Evolutionary conservation across 192 early-diverging fungal genomes (phyloP).

Genomic region (Paraglomus occultum): DNA sequence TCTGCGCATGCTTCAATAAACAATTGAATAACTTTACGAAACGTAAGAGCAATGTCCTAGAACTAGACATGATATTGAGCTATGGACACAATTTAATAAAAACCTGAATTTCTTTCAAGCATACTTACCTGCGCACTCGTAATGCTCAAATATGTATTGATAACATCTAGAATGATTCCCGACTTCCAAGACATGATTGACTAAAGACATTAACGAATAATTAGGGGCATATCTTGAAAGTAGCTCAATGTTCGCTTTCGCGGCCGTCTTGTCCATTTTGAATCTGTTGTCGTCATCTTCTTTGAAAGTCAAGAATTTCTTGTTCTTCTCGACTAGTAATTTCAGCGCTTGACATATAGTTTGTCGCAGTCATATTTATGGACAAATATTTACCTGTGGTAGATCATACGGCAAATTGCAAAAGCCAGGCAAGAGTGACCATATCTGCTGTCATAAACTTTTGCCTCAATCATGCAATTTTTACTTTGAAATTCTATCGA

Average conservation of each 20-base stretch:
- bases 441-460: slow-evolving; percentile 92
- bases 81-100: background rate
- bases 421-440: slow-evolving; percentile 81
- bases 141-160: slow-evolving; percentile 64
- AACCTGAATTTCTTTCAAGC: slow-evolving; percentile 17
- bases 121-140: slow-evolving; percentile 38
- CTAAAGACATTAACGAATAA: slow-evolving; percentile 81
- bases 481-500: slow-evolving; percentile 54
- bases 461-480: slow-evolving; percentile 70
- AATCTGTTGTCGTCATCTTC: slow-evolving; percentile 46
- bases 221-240: slow-evolving; percentile 67
- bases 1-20: slow-evolving; percentile 57
- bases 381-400: slow-evolving; percentile 5
- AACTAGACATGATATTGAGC: background rate
- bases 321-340: slow-evolving; percentile 57
- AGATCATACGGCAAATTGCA: slow-evolving; percentile 85
- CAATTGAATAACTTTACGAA: slow-evolving; percentile 59
- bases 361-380: slow-evolving; percentile 58
- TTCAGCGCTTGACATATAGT: slow-evolving; percentile 74
- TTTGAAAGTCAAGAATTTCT: slow-evolving; percentile 39
- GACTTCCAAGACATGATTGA: slow-evolving; percentile 57
- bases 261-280: slow-evolving; percentile 51
- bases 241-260: slow-evolving; percentile 53
- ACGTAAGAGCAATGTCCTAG: slow-evolving; percentile 60
- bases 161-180: slow-evolving; percentile 68